Percentiles rank a stretch among this genome's conserved stretches.
These are phyloP conservation scores for Wallacemonas sp. DNA, from an alignment of 208 protist genomes.

Conservation along the genomic window DNA sequence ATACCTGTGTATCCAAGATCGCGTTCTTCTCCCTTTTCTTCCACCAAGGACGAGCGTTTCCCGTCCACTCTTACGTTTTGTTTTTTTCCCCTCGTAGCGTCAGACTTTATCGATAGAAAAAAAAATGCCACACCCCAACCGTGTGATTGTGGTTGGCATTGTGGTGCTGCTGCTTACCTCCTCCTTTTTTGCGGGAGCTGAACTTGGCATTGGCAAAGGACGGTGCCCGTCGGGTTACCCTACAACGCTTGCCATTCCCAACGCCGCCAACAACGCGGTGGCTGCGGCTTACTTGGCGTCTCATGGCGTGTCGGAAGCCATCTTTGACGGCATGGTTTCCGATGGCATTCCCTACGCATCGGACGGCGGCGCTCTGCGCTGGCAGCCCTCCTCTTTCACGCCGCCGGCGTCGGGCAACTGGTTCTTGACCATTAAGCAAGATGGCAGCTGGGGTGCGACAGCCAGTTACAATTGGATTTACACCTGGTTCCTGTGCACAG, in stretches of 20 bases:
- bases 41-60: too few species aligned
- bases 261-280: conserved; percentile 31
- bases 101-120: conserved; percentile 6
- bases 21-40: too few species aligned
- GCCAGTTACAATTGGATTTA: conserved; percentile 21
- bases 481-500: conserved; percentile 42
- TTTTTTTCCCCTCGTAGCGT: background rate
- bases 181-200: background rate
- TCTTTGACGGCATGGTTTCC: conserved; percentile 38
- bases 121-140: background rate
- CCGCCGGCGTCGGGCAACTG: conserved; percentile 18
- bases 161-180: conserved; percentile 11
- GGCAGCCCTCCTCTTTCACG: conserved; percentile 29
- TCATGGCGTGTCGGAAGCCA: conserved; percentile 27
- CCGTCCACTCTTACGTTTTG: too few species aligned
- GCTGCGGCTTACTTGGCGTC: conserved; percentile 34
- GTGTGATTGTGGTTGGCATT: conserved; percentile 10
- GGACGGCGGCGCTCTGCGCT: conserved; percentile 34
- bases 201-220: conserved; percentile 9
- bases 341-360: conserved; percentile 34
- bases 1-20: too few species aligned
- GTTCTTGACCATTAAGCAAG: conserved; percentile 35
- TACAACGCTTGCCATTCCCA: conserved; percentile 23
- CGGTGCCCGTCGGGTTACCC: conserved; percentile 6
- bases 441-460: conserved; percentile 36